Conservation (phyloP, 768 basidiomycete genomes). For the Russula lepida region DNA sequence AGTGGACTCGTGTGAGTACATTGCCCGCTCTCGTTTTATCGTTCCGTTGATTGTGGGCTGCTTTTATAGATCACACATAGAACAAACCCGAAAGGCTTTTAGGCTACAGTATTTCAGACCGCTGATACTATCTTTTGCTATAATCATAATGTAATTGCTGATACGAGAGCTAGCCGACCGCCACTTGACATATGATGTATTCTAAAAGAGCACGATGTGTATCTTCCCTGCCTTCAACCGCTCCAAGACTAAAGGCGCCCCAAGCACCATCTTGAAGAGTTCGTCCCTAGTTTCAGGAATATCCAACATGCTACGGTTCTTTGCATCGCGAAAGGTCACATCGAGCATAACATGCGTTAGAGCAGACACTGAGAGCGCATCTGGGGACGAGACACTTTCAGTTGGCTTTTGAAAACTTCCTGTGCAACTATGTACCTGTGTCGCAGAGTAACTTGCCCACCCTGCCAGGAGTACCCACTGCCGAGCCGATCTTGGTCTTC, state of each 20-base stretch:
- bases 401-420: not conserved
- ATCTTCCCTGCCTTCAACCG: slow-evolving; percentile 65
- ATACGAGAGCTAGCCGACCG: not conserved
- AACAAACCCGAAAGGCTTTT: slow-evolving; percentile 90
- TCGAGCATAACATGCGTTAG: slow-evolving; percentile 83
- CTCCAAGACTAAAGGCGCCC: slow-evolving; percentile 48
- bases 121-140: not conserved
- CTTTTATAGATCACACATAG: slow-evolving; percentile 66
- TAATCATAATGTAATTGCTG: slow-evolving; percentile 1
- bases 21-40: not conserved
- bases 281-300: slow-evolving; percentile 81
- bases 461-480: slow-evolving; percentile 88
- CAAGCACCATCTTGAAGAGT: slow-evolving; percentile 66
- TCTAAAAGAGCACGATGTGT: slow-evolving; percentile 70
- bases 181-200: not conserved
- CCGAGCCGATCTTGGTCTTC: slow-evolving; percentile 79
- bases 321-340: slow-evolving; percentile 60
- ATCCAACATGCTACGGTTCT: slow-evolving; percentile 67
- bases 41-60: not conserved
- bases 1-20: slow-evolving; percentile 78
- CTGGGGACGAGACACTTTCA: slow-evolving; percentile 33
- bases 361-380: slow-evolving; percentile 61
- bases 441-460: slow-evolving; percentile 78
- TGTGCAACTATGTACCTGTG: slow-evolving; percentile 39
- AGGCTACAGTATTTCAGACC: not conserved